phyloP scores from a whole-genome alignment of 352 stramenopile genomes.

The Globisporangium emineosum region DNA sequence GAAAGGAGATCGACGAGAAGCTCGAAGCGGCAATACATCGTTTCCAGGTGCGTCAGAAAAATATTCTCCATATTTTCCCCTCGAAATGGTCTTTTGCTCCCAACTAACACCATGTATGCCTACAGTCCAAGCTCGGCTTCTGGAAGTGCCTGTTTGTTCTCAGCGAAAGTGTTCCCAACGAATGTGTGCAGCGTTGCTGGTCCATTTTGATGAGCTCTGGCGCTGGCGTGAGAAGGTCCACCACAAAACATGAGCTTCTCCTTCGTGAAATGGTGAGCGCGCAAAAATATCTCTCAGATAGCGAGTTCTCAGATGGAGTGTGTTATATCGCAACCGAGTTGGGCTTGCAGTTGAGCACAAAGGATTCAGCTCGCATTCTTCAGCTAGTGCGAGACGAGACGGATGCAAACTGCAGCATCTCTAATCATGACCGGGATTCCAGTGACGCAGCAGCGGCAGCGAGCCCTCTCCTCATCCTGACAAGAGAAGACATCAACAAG shows the following conservation, averaged over 20 bases:
- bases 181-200: constrained; percentile 33
- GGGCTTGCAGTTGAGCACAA: constrained; percentile 16
- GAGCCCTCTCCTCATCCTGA: constrained; percentile 20
- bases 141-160: constrained; percentile 53
- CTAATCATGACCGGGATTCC: neutral
- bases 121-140: constrained; percentile 44
- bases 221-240: constrained; percentile 9
- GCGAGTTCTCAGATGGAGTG: constrained; percentile 39
- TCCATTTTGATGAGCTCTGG: constrained; percentile 17
- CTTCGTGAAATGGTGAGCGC: constrained; percentile 34
- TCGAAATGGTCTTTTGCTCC: neutral
- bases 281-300: constrained; percentile 32
- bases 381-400: constrained; percentile 14
- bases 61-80: neutral
- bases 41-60: constrained; percentile 45
- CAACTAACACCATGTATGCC: neutral
- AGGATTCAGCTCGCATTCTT: constrained; percentile 9
- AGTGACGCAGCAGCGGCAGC: constrained; percentile 3
- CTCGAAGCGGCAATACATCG: constrained; percentile 35
- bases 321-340: constrained; percentile 35
- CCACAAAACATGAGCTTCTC: constrained; percentile 25
- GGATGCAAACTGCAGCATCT: neutral
- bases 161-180: constrained; percentile 12
- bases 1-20: constrained; percentile 51
- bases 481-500: constrained; percentile 27